Evolutionary conservation across 768 basidiomycete genomes (phyloP), one percentile per base, ranked within the genome.

Genomic region (Trametes punicea): DNA sequence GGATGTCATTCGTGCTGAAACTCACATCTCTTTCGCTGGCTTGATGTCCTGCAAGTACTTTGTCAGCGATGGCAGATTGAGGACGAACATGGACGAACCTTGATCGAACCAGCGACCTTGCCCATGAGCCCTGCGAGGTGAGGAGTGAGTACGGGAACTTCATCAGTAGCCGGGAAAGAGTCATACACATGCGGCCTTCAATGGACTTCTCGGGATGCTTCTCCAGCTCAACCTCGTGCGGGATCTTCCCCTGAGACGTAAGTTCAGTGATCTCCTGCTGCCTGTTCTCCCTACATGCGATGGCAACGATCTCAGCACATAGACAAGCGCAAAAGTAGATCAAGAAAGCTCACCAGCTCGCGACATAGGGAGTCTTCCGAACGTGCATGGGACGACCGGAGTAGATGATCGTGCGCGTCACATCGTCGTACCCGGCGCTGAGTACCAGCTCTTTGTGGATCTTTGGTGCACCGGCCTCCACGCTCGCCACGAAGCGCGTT

Each of bases 11-110:
- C 46, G 5, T n/a, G 48, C 38, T 20, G 46, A 33, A 5, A 73
- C 84, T 69, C 63, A 89, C 88, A 95, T 95, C 56, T 82, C 81
- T 69, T 86, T 88, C 4, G 93, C 93, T 1, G 91, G 85, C 67
- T 90, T 87, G 67, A 95, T 82, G 40, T 92, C 88, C 82, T 84
- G 49, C 8, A 45, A 27, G 44, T 62, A n/a, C n/a, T 23, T 6
- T 6, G 34, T 49, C 25, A 49, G 48, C 36, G 29, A 15, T 3
- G 3, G n/a, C n/a, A n/a, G n/a, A n/a, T n/a, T n/a, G n/a, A n/a
- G n/a, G n/a, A n/a, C n/a, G n/a, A n/a, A n/a, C n/a, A n/a, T 5
- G 11, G 11, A 72, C 79, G 42, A 55, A 82, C 82, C 46, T 81
- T 75, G 57, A 90, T 85, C 21, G 84, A 78, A 21, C 81, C 88